Evolutionary conservation across 2,329 filamentous ascomycete species (phyloP).

Genomic region (Huntiella savannae): DNA sequence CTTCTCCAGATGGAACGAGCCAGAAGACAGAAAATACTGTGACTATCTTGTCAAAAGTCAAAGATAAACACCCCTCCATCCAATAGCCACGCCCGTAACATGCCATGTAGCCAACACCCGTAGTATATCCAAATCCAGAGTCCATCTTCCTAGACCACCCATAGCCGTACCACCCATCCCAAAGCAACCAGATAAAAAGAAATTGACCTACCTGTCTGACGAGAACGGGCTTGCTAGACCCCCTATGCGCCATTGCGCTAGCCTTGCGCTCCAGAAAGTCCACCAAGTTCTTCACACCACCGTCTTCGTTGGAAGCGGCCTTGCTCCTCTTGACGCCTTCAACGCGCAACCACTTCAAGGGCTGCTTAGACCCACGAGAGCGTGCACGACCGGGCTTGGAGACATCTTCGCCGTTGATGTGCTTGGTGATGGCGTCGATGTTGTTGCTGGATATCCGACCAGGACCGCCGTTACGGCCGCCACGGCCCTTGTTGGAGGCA

Average conservation of each 20-base stretch:
- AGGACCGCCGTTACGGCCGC: constrained; percentile 14
- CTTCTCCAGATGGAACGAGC: constrained; percentile 1
- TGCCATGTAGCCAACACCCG: not conserved
- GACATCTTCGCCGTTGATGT: constrained; percentile 21
- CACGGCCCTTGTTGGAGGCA: constrained; percentile 13
- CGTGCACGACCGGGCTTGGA: constrained; percentile 14
- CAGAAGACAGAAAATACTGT: constrained; percentile 11
- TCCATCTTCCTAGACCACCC: not conserved
- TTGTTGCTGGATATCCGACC: constrained; percentile 17
- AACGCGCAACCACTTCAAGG: constrained; percentile 25
- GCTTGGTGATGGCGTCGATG: constrained; percentile 26
- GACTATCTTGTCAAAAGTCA: constrained; percentile 15
- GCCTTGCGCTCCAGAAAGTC: constrained; percentile 55
- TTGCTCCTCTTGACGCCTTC: constrained; percentile 50
- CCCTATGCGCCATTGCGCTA: constrained; percentile 28
- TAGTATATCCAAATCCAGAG: not conserved
- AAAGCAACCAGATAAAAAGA: not conserved
- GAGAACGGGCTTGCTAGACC: constrained; percentile 32
- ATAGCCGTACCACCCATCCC: not conserved
- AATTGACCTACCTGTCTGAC: constrained; percentile 57
- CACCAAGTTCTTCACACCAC: constrained; percentile 45
- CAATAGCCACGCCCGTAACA: not conserved
- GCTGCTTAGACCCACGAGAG: constrained; percentile 2
- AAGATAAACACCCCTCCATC: constrained; percentile 15
- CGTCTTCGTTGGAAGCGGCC: constrained; percentile 44